A percentile compares a stretch with the other conserved stretches of the same genome.
Evolutionary conservation across 1,284 basidiomycete genomes (phyloP).

Genomic region (Cryptococcus neoformans): DNA sequence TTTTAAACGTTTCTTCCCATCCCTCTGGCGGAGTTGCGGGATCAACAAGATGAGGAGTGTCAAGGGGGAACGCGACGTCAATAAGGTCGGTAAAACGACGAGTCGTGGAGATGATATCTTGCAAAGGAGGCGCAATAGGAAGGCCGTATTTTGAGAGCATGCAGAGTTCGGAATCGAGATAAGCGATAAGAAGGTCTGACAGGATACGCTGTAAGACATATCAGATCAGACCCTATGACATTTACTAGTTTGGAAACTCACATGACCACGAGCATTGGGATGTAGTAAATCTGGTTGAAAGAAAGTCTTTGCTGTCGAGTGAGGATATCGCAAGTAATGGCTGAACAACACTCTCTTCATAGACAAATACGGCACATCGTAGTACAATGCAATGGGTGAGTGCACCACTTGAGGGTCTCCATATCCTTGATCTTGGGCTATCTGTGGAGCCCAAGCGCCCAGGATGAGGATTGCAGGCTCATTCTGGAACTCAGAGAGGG

Average conservation of each 20-base stretch:
- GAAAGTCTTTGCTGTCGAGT: conserved; percentile 36
- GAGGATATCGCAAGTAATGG: conserved; percentile 43
- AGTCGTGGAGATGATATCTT: conserved; percentile 33
- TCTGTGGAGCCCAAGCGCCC: conserved; percentile 44
- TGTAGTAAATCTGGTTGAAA: conserved; percentile 42
- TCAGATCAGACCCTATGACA: neutral
- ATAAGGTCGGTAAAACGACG: conserved; percentile 29
- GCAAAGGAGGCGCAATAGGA: conserved; percentile 20
- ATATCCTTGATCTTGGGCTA: conserved; percentile 45
- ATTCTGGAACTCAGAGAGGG: conserved; percentile 42
- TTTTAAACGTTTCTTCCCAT: conserved; percentile 43
- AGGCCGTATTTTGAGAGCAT: conserved; percentile 37
- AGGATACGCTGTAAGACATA: conserved; percentile 31
- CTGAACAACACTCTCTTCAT: conserved; percentile 47
- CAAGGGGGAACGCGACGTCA: conserved; percentile 36
- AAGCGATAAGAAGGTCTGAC: conserved; percentile 45
- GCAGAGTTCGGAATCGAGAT: conserved; percentile 49
- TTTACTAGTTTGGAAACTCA: conserved; percentile 14
- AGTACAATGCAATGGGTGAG: conserved; percentile 47
- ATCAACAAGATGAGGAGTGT: conserved; percentile 25
- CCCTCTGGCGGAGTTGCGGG: conserved; percentile 27
- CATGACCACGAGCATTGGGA: conserved; percentile 47
- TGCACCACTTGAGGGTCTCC: conserved; percentile 48
- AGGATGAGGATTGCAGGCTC: conserved; percentile 47
- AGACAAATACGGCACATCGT: conserved; percentile 46